Conservation (phyloP, 2,329 filamentous ascomycete species). For the Calonectria pseudoreteaudii region DNA sequence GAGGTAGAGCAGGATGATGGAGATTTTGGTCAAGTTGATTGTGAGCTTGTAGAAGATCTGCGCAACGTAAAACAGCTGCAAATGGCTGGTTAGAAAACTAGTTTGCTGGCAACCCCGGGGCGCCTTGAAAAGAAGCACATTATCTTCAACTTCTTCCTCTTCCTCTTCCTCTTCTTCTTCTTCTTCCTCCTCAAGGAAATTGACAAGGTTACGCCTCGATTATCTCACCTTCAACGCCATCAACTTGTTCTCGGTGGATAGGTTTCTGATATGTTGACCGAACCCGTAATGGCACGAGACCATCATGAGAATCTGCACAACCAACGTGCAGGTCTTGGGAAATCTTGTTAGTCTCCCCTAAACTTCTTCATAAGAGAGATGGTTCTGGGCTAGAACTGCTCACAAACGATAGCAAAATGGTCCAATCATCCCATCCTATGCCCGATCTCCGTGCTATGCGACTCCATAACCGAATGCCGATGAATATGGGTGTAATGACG, state of each 20-base stretch:
- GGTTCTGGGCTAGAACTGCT: slow-evolving; percentile 10
- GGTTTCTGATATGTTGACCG: slow-evolving; percentile 53
- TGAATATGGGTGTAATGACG: slow-evolving; percentile 54
- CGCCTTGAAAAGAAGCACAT: background rate
- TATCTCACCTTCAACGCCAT: slow-evolving; percentile 51
- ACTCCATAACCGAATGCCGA: slow-evolving; percentile 54
- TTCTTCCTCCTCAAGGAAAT: background rate
- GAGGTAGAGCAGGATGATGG: slow-evolving; percentile 65
- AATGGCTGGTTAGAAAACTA: background rate
- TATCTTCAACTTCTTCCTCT: no score
- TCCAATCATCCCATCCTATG: slow-evolving; percentile 57
- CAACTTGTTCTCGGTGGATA: slow-evolving; percentile 48
- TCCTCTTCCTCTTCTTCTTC: no score
- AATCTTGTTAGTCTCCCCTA: background rate
- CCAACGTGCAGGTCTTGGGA: slow-evolving; percentile 49
- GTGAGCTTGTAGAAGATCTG: slow-evolving; percentile 67
- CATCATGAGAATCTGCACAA: slow-evolving; percentile 54
- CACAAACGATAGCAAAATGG: slow-evolving; percentile 56
- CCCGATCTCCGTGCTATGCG: slow-evolving; percentile 51
- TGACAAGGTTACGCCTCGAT: background rate
- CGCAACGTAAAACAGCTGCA: slow-evolving; percentile 62
- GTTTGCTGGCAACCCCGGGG: background rate
- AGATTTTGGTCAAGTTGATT: slow-evolving; percentile 65
- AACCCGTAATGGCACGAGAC: slow-evolving; percentile 56
- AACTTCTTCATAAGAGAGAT: background rate